These are phyloP conservation scores for Trametopsis cervina DNA, from an alignment of 768 basidiomycete genomes.

Conservation along the genomic window DNA sequence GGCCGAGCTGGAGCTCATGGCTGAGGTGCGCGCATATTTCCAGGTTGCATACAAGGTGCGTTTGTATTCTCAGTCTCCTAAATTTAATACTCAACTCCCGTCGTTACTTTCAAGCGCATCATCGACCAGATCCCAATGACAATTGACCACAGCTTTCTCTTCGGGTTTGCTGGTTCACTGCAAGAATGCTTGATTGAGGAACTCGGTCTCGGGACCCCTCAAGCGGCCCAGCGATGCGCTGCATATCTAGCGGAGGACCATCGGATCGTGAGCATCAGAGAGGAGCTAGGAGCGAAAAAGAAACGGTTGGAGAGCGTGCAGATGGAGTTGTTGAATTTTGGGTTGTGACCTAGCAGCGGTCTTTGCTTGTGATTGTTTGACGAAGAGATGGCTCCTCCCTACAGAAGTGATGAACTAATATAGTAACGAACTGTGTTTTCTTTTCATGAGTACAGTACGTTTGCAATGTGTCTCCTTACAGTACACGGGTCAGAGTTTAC, in stretches of 20 bases:
- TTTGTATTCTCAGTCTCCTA: neutral
- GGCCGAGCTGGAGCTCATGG: conserved; percentile 56
- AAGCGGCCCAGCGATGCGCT: conserved; percentile 29
- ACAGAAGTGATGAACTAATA: no score
- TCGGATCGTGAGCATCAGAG: conserved; percentile 27
- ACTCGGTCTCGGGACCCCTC: conserved; percentile 26
- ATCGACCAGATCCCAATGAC: conserved; percentile 13
- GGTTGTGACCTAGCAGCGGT: conserved; percentile 15
- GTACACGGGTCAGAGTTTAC: no score
- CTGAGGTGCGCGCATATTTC: conserved; percentile 63
- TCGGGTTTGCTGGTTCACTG: conserved; percentile 24
- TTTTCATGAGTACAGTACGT: no score
- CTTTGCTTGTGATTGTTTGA: no score
- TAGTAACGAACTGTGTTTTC: no score
- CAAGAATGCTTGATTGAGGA: conserved; percentile 28
- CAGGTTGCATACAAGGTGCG: conserved; percentile 39
- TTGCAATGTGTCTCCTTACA: no score
- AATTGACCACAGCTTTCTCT: conserved; percentile 27
- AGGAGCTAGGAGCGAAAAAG: conserved; percentile 27
- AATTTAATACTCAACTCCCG: neutral
- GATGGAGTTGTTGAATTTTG: conserved; percentile 27
- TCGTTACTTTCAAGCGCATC: conserved; percentile 7
- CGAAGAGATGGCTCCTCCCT: no score
- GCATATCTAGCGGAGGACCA: conserved; percentile 41
- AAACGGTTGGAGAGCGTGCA: conserved; percentile 33